Evolutionary conservation across 2,329 filamentous ascomycete species (phyloP).

Genomic region (Coniochaeta pulveracea): DNA sequence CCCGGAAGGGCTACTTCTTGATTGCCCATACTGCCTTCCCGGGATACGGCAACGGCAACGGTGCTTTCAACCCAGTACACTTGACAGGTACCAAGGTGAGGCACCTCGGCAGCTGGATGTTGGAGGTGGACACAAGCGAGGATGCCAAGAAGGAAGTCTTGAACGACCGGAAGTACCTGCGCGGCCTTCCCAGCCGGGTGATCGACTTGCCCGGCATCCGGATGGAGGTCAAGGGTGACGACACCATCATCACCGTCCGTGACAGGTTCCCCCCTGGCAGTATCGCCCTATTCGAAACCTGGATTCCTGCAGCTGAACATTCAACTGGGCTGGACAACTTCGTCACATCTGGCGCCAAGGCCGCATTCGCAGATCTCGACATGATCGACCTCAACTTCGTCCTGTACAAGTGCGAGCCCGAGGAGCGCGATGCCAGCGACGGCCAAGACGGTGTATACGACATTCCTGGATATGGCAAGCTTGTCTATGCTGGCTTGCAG

Average conservation of each 20-base stretch:
- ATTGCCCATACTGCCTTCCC: slow-evolving; percentile 95
- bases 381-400: slow-evolving; percentile 84
- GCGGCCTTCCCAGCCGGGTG: slow-evolving; percentile 76
- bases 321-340: slow-evolving; percentile 74
- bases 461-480: slow-evolving; percentile 4
- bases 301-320: slow-evolving; percentile 81
- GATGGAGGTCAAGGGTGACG: slow-evolving; percentile 59
- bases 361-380: slow-evolving; percentile 64
- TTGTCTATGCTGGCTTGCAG: slow-evolving; percentile 88
- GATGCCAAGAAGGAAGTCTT: slow-evolving; percentile 54
- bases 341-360: slow-evolving; percentile 69
- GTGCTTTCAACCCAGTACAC: slow-evolving; percentile 66
- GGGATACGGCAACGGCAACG: slow-evolving; percentile 76
- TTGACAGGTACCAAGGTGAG: slow-evolving; percentile 77
- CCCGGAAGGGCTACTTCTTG: slow-evolving; percentile 85
- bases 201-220: slow-evolving; percentile 62
- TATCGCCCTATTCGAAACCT: slow-evolving; percentile 92
- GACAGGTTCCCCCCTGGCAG: slow-evolving; percentile 85
- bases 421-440: slow-evolving; percentile 68
- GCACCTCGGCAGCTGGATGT: slow-evolving; percentile 80
- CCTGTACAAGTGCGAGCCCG: slow-evolving; percentile 82
- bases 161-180: slow-evolving; percentile 59
- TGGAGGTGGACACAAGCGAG: slow-evolving; percentile 74
- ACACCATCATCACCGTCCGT: slow-evolving; percentile 70
- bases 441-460: slow-evolving; percentile 68